These are phyloP conservation scores for Fagopyrum tataricum DNA, from an alignment of 148 eudicot species.

Conservation along the genomic window DNA sequence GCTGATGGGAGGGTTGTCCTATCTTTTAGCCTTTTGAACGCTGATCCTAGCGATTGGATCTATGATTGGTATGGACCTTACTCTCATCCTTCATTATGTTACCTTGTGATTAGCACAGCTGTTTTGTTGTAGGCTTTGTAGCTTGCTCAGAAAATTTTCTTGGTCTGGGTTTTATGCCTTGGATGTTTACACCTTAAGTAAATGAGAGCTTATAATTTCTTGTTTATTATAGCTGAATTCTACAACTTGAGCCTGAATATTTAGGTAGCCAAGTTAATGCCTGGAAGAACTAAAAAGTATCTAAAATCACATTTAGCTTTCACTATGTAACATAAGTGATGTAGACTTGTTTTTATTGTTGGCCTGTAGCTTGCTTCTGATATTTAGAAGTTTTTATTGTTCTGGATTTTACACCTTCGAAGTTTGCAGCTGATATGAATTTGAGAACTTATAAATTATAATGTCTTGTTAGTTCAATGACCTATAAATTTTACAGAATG, in stretches of 20 bases:
- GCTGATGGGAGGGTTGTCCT: constrained; percentile 91
- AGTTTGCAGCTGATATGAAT: neutral
- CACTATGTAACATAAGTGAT: too few species aligned
- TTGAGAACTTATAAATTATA: neutral
- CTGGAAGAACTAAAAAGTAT: too few species aligned
- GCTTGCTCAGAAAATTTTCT: neutral
- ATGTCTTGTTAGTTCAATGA: neutral
- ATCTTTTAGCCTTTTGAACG: constrained; percentile 89
- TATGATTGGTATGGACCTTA: constrained; percentile 72
- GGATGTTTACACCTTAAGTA: neutral
- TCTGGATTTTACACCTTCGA: neutral
- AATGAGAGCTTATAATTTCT: neutral
- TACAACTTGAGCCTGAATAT: too few species aligned
- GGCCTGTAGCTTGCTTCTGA: neutral
- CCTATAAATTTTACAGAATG: neutral
- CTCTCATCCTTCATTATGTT: constrained; percentile 1
- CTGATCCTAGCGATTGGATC: constrained; percentile 81
- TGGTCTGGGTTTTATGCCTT: neutral
- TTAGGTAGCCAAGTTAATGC: too few species aligned
- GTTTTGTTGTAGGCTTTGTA: neutral
- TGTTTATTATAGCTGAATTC: too few species aligned
- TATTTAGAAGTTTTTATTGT: neutral
- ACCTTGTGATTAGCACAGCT: neutral
- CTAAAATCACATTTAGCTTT: too few species aligned
- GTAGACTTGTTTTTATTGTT: too few species aligned